Evolutionary conservation across 2,329 filamentous ascomycete genomes (phyloP).

Genomic region (Parascedosporium putredinis): DNA sequence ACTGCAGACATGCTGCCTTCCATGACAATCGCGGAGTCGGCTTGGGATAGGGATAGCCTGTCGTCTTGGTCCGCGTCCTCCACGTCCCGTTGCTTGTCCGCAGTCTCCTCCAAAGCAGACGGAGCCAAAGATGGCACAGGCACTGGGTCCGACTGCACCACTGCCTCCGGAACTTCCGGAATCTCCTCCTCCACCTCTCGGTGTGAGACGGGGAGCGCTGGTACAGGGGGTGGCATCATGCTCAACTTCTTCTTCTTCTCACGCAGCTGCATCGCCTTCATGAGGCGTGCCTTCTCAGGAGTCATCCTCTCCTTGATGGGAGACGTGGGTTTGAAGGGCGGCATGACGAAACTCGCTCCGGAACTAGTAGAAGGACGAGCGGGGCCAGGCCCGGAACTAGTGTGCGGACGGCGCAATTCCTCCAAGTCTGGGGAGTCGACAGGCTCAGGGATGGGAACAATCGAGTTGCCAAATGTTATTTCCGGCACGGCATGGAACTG

Average conservation of each 20-base stretch:
- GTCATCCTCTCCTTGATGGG: conserved; percentile 51
- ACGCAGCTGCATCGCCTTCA: conserved; percentile 86
- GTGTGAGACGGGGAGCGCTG: too few species aligned
- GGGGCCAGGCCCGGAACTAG: conserved; percentile 18
- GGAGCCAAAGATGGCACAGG: background rate
- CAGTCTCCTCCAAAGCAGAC: conserved; percentile 16
- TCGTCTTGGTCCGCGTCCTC: conserved; percentile 21
- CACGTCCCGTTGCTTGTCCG: conserved; percentile 9
- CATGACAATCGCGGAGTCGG: conserved; percentile 46
- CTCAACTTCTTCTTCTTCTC: conserved; percentile 60
- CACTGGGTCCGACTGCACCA: too few species aligned
- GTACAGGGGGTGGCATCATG: conserved; percentile 16
- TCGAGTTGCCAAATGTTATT: conserved; percentile 24
- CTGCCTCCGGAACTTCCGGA: too few species aligned
- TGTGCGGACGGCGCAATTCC: conserved; percentile 21
- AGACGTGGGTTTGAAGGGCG: conserved; percentile 22
- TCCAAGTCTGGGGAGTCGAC: conserved; percentile 17
- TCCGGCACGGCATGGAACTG: conserved; percentile 19
- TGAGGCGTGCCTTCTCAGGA: conserved; percentile 80
- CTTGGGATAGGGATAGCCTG: conserved; percentile 30
- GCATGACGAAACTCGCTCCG: conserved; percentile 3
- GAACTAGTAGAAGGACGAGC: conserved; percentile 7
- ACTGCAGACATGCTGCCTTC: conserved; percentile 30
- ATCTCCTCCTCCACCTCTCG: too few species aligned
- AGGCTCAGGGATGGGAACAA: conserved; percentile 25